Conservation (phyloP, 768 basidiomycete species). For the Filobasidium floriforme region DNA sequence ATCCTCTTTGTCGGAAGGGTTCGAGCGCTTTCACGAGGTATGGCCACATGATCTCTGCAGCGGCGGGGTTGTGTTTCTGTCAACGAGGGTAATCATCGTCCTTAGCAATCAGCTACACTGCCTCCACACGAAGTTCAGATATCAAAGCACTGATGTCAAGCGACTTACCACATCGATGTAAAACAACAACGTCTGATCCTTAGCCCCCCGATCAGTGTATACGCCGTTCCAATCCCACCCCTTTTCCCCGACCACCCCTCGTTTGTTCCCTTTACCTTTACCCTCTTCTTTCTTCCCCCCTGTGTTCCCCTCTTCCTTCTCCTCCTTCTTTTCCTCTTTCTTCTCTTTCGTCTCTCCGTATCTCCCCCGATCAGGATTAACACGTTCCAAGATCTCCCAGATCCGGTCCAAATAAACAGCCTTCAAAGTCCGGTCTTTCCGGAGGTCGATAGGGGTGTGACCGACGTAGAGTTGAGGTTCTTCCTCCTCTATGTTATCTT, state of each 20-base stretch:
- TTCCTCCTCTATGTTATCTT: neutral
- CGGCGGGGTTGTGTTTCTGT: conserved; percentile 27
- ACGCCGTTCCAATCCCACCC: conserved; percentile 16
- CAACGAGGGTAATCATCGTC: neutral
- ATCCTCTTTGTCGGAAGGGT: conserved; percentile 28
- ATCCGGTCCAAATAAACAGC: conserved; percentile 27
- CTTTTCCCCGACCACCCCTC: neutral
- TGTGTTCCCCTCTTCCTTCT: too few relatives aligned
- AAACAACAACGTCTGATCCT: conserved; percentile 20
- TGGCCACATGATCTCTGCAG: conserved; percentile 24
- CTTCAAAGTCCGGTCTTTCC: conserved; percentile 22
- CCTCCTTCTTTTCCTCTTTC: too few relatives aligned
- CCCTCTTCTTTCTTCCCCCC: neutral
- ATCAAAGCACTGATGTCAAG: too few relatives aligned
- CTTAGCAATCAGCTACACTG: neutral
- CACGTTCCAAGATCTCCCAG: conserved; percentile 18
- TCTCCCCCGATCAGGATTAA: too few relatives aligned
- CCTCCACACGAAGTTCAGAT: too few relatives aligned
- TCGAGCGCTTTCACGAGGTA: conserved; percentile 24
- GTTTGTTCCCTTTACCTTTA: neutral
- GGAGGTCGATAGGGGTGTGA: conserved; percentile 24
- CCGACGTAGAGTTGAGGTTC: conserved; percentile 20
- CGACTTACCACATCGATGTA: conserved; percentile 32
- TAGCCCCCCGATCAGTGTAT: conserved; percentile 14
- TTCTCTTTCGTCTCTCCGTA: too few relatives aligned